These are phyloP conservation scores for Prinsepia uniflora DNA, from an alignment of 306 rosid species.

Conservation along the genomic window DNA sequence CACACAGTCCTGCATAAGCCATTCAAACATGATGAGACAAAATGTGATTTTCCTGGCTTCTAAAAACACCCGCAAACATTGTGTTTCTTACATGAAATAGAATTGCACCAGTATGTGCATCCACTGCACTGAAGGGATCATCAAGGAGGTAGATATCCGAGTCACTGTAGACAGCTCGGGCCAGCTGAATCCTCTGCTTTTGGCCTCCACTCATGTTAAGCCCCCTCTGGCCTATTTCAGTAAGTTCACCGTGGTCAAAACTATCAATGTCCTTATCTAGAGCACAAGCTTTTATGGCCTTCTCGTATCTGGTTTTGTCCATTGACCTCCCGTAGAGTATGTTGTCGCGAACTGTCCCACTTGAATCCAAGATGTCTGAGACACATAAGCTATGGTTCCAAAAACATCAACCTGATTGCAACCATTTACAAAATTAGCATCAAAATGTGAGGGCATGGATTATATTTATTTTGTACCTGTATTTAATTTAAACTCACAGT, in stretches of 20 bases:
- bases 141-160: slow-evolving; percentile 73
- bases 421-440: background rate
- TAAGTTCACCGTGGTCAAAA: slow-evolving; percentile 72
- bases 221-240: slow-evolving; percentile 90
- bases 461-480: background rate
- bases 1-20: slow-evolving; percentile 59
- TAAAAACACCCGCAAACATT: background rate
- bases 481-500: slow-evolving; percentile 41
- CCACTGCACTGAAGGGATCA: slow-evolving; percentile 88
- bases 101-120: slow-evolving; percentile 68
- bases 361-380: slow-evolving; percentile 85
- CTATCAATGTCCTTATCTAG: slow-evolving; percentile 55
- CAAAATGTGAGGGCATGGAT: slow-evolving; percentile 15
- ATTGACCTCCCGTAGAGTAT: slow-evolving; percentile 69
- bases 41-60: background rate
- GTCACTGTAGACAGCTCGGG: slow-evolving; percentile 73
- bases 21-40: slow-evolving; percentile 8
- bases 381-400: slow-evolving; percentile 67
- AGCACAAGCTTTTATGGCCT: slow-evolving; percentile 62
- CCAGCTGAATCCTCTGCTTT: slow-evolving; percentile 82
- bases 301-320: slow-evolving; percentile 51
- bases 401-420: slow-evolving; percentile 46
- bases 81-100: slow-evolving; percentile 50
- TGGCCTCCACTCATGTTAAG: slow-evolving; percentile 91
- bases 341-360: slow-evolving; percentile 73